Conservation (phyloP, 2,329 filamentous ascomycete genomes). For the Myriosclerotinia scirpicola region DNA sequence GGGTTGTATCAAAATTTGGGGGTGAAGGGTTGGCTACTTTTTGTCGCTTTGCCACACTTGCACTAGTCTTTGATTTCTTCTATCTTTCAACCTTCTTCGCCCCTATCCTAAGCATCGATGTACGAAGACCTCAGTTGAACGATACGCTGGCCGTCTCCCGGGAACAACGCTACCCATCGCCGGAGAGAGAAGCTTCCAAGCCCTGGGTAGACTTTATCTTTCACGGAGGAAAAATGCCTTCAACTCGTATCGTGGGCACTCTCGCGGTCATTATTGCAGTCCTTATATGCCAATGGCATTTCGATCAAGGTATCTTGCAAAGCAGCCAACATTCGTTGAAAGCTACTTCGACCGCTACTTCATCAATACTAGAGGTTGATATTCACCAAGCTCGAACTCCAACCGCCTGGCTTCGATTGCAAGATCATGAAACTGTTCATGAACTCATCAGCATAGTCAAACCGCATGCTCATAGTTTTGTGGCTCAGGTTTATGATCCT, state of each 20-base stretch:
- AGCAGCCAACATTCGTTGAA: constrained; percentile 26
- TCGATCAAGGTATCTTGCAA: constrained; percentile 52
- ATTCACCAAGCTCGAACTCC: constrained; percentile 76
- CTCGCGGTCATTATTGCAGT: constrained; percentile 72
- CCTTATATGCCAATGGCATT: constrained; percentile 74
- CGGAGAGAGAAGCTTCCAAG: constrained; percentile 38
- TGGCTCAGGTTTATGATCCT: constrained; percentile 73
- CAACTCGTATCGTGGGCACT: constrained; percentile 73
- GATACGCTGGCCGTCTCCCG: constrained; percentile 53
- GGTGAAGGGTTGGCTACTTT: constrained; percentile 66
- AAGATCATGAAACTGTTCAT: constrained; percentile 75
- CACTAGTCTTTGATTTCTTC: constrained; percentile 73
- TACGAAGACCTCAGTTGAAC: constrained; percentile 73
- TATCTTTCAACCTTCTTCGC: constrained; percentile 80
- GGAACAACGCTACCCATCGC: constrained; percentile 34
- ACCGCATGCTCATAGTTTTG: constrained; percentile 67
- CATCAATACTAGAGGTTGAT: constrained; percentile 52
- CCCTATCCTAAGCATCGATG: constrained; percentile 75
- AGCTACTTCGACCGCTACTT: constrained; percentile 26
- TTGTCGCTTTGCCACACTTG: constrained; percentile 73
- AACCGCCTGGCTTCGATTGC: constrained; percentile 71
- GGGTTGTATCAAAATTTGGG: constrained; percentile 56
- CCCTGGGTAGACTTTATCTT: constrained; percentile 63
- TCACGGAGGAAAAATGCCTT: constrained; percentile 64
- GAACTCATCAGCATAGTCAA: constrained; percentile 77